Evolutionary conservation across 1,139 yeast genomes (phyloP).

Genomic region (Saccharomycopsis phalli): DNA sequence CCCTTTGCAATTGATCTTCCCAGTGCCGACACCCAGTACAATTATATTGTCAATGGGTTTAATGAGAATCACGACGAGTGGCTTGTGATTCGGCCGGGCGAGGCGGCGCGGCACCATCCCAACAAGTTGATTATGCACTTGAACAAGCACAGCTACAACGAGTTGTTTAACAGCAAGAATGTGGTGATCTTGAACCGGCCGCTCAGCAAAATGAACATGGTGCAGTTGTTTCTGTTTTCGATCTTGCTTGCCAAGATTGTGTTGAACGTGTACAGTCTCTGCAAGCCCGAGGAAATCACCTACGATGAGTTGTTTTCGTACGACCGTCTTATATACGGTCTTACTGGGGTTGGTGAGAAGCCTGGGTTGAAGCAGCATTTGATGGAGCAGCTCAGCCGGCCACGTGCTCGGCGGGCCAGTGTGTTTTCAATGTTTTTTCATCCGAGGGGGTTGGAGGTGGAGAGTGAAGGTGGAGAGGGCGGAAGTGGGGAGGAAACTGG

Average conservation of each 20-base stretch:
- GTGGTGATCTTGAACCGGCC: slow-evolving; percentile 4
- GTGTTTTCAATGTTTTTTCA: not conserved
- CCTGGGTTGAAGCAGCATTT: slow-evolving; percentile 12
- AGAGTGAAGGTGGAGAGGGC: too few relatives aligned
- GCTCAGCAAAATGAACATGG: slow-evolving; percentile 7
- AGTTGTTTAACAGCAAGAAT: slow-evolving; percentile 18
- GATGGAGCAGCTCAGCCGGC: slow-evolving; percentile 10
- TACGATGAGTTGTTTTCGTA: slow-evolving; percentile 12
- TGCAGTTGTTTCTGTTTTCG: slow-evolving; percentile 16
- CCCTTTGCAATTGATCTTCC: slow-evolving; percentile 17
- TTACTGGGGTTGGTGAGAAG: slow-evolving; percentile 1
- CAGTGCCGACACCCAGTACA: not conserved
- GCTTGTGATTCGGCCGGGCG: slow-evolving; percentile 1
- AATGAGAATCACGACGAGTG: slow-evolving; percentile 15
- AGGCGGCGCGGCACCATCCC: not conserved
- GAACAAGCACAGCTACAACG: slow-evolving; percentile 16
- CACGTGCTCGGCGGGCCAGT: not conserved
- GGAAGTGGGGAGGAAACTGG: too few relatives aligned
- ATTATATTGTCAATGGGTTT: slow-evolving; percentile 11
- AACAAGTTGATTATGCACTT: slow-evolving; percentile 6
- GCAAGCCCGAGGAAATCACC: slow-evolving; percentile 1
- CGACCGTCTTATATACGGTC: slow-evolving; percentile 14
- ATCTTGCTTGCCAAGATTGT: slow-evolving; percentile 12
- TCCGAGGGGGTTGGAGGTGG: not conserved
- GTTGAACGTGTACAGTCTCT: slow-evolving; percentile 6